Evolutionary conservation across 1,284 basidiomycete genomes (phyloP), one percentile per base, ranked within the genome.

Genomic region (Nidula niveotomentosa): DNA sequence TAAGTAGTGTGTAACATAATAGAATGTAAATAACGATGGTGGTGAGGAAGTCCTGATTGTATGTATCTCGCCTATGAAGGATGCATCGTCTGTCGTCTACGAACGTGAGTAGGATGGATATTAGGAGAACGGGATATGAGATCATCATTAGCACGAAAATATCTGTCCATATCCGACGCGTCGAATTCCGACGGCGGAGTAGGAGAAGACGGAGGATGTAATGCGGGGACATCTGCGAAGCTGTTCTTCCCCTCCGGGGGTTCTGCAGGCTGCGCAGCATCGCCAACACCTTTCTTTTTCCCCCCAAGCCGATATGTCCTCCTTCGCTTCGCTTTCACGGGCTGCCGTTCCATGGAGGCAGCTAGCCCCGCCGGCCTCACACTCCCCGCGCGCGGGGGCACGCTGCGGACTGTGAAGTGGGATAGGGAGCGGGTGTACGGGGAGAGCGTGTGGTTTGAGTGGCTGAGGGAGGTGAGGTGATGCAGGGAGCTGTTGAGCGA

Each of bases 401-500:
- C 90, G 57, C 89, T 92, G 23, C 94, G 82, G 2, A 96, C 93
- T 4, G 93, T 93, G 67, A 95, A 95, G 72, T 96, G 94, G 58
- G 91, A 87, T 46, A 94, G 78, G 6, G 88, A 88, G 49, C 93
- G 83, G 8, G 94, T 96, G 69, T 94, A 96, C 0, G 94, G 94
- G 1, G 90, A 93, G 1, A 97, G 76, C 0, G 94, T 97, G 65
- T 96, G 94, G 62, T 96, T 93, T 2, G 92, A 93, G 59, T 89
- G 82, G 18, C 85, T 88, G 53, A 97, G 82, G 2, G 91, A 91
- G 15, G 91, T 88, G 15, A 97, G 77, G 58, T 95, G 91, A 49
- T 89, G 90, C 18, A 96, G 79, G 7, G 86, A 84, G 63, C 86
- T 86, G 74, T 91, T 93, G 53, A 75, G 63, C 1, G 77, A 74